Base-by-base conservation (phyloP, 2,329 filamentous ascomycete species). In the Trichoderma lentiforme region DNA sequence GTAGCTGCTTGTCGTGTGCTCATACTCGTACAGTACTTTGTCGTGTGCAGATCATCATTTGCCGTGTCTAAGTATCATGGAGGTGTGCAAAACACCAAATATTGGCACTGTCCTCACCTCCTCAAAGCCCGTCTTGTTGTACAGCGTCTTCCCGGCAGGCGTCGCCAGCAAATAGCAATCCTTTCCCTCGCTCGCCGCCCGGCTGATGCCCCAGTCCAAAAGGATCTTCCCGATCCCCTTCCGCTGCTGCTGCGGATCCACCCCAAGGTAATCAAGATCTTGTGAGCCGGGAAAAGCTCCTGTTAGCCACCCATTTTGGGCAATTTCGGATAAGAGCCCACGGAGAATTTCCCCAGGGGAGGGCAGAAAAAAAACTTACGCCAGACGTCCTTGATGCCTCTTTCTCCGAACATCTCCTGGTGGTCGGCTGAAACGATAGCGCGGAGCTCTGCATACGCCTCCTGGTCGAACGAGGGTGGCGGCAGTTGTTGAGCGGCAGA, bases 231-330 rank as follows among this genome's bases (percentile, higher is more conserved):
- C 74, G 30, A 75, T 75, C 21, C 74, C 74, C 70, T 71, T 75
- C 24, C 72, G 71, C 51, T 74, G 74, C 18, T 75, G 73, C 11
- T 61, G 34, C 14, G 74, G 73, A 36, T 75, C 71, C n/a, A 74
- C 74, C 4, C 71, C 74, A 5, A 75, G 71, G 32, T 74, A 74
- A 60, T 75, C 74, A 15, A 75, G 74, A 62, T 75, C 74, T 73
- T 70, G 28, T 32, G 30, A 43, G 18, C 36, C n/a, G 26, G n/a
- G 11, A 21, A 51, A 58, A 12, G n/a, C 15, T 24, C 53, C 21
- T 53, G 36, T 70, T 34, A 53, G 30, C 47, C 53, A 51, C 67
- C 30, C n/a, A 36, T 51, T 61, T 53, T 62, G 26, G 36, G 28
- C 26, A 43, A 24, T 28, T 21, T 36, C 14, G 64, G 34, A 58